Percentiles rank a stretch among this genome's conserved stretches.
These are phyloP conservation scores for Microcyclospora tardicrescens DNA, from an alignment of 2,329 filamentous ascomycete species.

Conservation along the genomic window DNA sequence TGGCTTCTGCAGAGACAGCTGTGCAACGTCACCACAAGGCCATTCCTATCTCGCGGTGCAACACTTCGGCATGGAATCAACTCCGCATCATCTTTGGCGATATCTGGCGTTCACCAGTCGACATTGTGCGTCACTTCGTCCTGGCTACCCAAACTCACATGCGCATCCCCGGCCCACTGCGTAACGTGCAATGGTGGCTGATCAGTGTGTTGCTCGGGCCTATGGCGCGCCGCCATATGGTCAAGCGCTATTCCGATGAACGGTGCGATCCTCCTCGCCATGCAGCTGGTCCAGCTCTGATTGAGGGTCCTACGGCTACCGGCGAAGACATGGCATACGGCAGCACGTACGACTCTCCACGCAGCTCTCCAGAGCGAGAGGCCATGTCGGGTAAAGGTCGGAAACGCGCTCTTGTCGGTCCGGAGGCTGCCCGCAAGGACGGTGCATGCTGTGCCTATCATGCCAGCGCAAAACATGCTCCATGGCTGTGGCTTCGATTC, in stretches of 20 bases:
- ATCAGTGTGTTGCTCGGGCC: constrained; percentile 20
- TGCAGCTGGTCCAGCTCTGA: too few species aligned
- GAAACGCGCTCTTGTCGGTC: constrained; percentile 8
- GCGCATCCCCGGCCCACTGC: constrained; percentile 16
- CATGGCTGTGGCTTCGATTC: constrained; percentile 36
- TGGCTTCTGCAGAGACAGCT: neutral
- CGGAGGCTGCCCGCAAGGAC: constrained; percentile 1
- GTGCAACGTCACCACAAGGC: neutral
- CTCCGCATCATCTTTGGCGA: constrained; percentile 16
- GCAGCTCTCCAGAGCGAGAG: constrained; percentile 2
- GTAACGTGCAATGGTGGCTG: constrained; percentile 24
- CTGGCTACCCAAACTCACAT: constrained; percentile 17
- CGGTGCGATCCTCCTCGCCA: neutral
- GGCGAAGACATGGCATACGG: constrained; percentile 8
- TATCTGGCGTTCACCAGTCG: constrained; percentile 16
- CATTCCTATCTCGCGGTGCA: neutral
- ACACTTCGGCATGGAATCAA: constrained; percentile 11
- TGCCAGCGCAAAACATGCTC: constrained; percentile 13
- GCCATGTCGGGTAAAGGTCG: constrained; percentile 13
- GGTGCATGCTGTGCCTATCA: constrained; percentile 3
- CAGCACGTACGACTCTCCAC: constrained; percentile 11
- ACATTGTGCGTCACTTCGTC: constrained; percentile 19
- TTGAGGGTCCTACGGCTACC: neutral
- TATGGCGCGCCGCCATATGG: constrained; percentile 23
- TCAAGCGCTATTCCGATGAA: neutral